Base-by-base conservation (phyloP, 2,329 filamentous ascomycete genomes). In the Colletotrichum lentis region DNA sequence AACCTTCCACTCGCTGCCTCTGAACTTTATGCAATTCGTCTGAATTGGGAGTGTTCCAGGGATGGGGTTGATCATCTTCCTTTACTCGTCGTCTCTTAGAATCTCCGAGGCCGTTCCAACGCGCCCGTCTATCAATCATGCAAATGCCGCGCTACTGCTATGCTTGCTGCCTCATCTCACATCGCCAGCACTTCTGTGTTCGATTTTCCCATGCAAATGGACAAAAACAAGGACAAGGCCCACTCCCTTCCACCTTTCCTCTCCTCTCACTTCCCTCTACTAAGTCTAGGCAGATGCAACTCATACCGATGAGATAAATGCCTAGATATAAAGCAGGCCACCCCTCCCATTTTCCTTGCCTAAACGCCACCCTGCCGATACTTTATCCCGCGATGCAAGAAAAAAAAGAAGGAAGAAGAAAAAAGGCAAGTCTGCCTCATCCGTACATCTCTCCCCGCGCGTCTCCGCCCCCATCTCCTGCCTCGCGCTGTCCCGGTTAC, bases 341-440 rank as follows among this genome's bases (percentile, higher is more conserved):
- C 5, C 57, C 24, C 47, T 58, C 31, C 52, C 57, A 35, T 53
- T 24, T 49, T 41, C 63, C 39, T 16, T 49, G 53, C 57, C 63
- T n/a, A 47, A 62, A 65, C 63, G 49, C 63, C 63, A 35, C 44
- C 22, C 41, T 35, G 49, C 57, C 41, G 22, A 65, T 47, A 49
- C 41, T 49, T 8, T 49, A 54, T 22, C 39, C 43, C 27, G 49
- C 43, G 14, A 57, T 14, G 31, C 22, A 49, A 24, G 24, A 49
- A 35, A 31, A 43, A 4, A 49, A 27, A 49, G 7, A 3, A 27
- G 39, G 10, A 49, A 49, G 2, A 5, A n/a, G 31, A 27, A 27
- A 49, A 8, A 5, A 20, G n/a, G n/a, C n/a, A n/a, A 49, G 8
- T 11, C 20, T 31, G 11, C 56, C 37, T 41, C 22, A 10, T 16